Evolutionary conservation across 2,329 filamentous ascomycete genomes (phyloP).

Genomic region (Triangularia verruculosa): DNA sequence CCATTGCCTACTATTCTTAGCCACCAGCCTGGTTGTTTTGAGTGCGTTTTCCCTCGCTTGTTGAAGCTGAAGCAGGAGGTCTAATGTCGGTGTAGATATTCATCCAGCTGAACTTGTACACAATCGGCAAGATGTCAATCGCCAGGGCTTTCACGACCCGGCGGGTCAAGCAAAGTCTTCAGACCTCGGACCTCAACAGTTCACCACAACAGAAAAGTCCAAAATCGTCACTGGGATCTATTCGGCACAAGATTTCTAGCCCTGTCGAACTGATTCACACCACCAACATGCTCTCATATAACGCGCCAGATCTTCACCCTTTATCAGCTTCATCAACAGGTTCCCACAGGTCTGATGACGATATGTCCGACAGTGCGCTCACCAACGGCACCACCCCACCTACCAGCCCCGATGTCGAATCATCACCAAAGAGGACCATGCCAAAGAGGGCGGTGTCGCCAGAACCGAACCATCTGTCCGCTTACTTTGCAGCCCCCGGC

Average conservation of each 20-base stretch:
- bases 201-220: constrained; percentile 50
- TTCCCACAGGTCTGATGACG: constrained; percentile 61
- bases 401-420: constrained; percentile 63
- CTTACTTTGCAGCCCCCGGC: constrained; percentile 57
- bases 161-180: constrained; percentile 56
- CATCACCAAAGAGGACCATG: constrained; percentile 25
- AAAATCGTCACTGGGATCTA: constrained; percentile 42
- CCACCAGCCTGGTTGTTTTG: neutral
- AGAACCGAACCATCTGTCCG: constrained; percentile 64
- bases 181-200: constrained; percentile 42
- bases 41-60: neutral
- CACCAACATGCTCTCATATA: constrained; percentile 94
- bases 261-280: constrained; percentile 87
- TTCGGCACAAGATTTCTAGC: constrained; percentile 76
- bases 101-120: neutral
- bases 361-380: constrained; percentile 62
- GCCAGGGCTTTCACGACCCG: constrained; percentile 70
- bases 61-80: neutral
- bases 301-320: constrained; percentile 75
- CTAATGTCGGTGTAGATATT: neutral
- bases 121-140: constrained; percentile 38
- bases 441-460: constrained; percentile 49
- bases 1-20: neutral
- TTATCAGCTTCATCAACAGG: constrained; percentile 45
- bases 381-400: constrained; percentile 59